Percentiles rank a stretch among this genome's conserved stretches.
Evolutionary conservation across 164 flowering plant genomes (phyloP).

Genomic region (Sextonia rubra): DNA sequence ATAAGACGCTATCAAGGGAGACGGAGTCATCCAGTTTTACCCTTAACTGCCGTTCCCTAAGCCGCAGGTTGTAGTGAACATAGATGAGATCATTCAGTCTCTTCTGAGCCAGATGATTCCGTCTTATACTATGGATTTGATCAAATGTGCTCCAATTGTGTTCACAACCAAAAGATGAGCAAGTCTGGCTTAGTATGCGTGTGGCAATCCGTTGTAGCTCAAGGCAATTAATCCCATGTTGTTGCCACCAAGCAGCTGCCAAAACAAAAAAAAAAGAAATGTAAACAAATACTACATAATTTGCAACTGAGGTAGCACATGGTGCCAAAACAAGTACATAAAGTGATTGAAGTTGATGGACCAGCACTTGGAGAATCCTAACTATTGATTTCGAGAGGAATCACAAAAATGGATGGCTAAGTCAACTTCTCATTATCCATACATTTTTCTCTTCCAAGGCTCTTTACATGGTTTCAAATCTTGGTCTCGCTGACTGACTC

Average conservation of each 20-base stretch:
- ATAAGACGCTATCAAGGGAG: conserved; percentile 41
- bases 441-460: too few species aligned
- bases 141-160: conserved; percentile 73
- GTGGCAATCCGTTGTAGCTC: conserved; percentile 73
- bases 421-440: neutral
- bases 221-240: conserved; percentile 76
- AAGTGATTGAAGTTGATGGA: neutral
- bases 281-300: neutral
- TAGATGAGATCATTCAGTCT: conserved; percentile 53
- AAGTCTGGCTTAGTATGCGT: conserved; percentile 77
- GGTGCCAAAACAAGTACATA: neutral
- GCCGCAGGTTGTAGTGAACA: conserved; percentile 76
- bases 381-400: neutral
- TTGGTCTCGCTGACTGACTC: too few species aligned
- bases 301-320: neutral
- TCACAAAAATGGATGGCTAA: neutral
- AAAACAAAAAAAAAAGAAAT: too few species aligned
- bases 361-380: neutral
- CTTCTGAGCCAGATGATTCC: conserved; percentile 47
- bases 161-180: conserved; percentile 74
- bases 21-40: conserved; percentile 26
- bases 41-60: conserved; percentile 53
- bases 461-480: too few species aligned
- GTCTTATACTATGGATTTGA: conserved; percentile 41
- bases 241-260: conserved; percentile 96